Evolutionary conservation across 2,329 filamentous ascomycete genomes (phyloP).

Genomic region (Helicocarpus griseus): DNA sequence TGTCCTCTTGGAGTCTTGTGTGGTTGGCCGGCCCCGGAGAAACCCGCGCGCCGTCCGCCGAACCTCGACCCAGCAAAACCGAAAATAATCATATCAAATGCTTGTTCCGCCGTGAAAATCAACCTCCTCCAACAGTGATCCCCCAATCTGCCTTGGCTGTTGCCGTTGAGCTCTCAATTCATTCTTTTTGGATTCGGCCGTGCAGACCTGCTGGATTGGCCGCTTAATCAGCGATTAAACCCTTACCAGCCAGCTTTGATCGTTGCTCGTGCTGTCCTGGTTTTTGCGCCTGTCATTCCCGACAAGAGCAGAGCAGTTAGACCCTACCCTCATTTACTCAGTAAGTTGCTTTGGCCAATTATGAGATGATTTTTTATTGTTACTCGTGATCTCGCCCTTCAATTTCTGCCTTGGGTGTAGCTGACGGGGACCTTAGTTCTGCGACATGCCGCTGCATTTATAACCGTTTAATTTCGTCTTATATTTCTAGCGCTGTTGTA

Average conservation of each 20-base stretch:
- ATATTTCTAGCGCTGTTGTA: conserved; percentile 5
- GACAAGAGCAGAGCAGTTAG: neutral
- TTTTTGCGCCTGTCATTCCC: neutral
- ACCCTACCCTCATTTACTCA: neutral
- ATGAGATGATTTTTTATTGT: neutral
- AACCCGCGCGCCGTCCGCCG: neutral
- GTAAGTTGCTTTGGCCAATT: neutral
- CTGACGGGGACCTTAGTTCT: neutral
- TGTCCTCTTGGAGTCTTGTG: neutral
- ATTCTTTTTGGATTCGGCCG: neutral
- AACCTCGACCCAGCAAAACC: neutral
- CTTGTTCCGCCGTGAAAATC: neutral
- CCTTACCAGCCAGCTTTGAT: neutral
- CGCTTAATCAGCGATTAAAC: neutral
- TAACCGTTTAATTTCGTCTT: conserved; percentile 18
- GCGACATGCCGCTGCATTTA: conserved; percentile 16
- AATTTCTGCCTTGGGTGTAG: neutral
- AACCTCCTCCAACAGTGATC: neutral
- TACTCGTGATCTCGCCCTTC: neutral
- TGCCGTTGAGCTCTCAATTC: neutral
- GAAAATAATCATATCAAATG: neutral
- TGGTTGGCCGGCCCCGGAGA: neutral
- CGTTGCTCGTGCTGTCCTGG: neutral
- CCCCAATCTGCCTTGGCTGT: neutral
- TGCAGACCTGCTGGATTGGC: neutral